A percentile compares a stretch with the other conserved stretches of the same genome.
These are phyloP conservation scores for Delonix regia DNA, from an alignment of 306 rosid genomes.

Conservation along the genomic window DNA sequence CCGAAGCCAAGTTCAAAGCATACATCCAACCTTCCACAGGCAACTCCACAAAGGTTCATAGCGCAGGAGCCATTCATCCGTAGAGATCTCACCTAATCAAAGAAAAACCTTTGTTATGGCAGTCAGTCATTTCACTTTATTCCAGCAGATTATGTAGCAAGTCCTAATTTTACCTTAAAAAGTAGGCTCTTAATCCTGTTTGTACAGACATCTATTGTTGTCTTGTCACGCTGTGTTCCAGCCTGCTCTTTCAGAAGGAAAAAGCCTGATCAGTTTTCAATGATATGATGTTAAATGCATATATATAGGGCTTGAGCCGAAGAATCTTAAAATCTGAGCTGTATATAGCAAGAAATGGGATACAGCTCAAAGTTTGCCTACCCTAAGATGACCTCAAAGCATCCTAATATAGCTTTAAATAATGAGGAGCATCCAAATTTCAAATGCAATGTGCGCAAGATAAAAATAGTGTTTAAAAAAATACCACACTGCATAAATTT, in stretches of 20 bases:
- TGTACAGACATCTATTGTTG: constrained; percentile 65
- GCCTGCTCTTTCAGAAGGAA: constrained; percentile 52
- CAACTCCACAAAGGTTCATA: constrained; percentile 80
- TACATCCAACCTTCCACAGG: constrained; percentile 85
- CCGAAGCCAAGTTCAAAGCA: constrained; percentile 69
- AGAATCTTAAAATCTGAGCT: not conserved
- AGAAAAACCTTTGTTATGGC: constrained; percentile 31
- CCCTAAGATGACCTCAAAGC: not conserved
- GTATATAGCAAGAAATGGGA: not conserved
- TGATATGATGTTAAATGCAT: not conserved
- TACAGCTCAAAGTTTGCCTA: not conserved
- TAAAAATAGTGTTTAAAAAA: not conserved
- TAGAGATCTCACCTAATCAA: constrained; percentile 79
- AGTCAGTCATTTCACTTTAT: constrained; percentile 18
- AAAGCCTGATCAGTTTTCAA: constrained; percentile 29
- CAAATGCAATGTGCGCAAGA: not conserved
- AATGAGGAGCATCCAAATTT: not conserved
- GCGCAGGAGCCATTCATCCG: constrained; percentile 88
- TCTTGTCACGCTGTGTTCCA: constrained; percentile 73
- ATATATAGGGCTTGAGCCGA: not conserved
- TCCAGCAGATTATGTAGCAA: not conserved
- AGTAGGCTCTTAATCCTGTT: constrained; percentile 66
- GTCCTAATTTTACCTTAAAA: constrained; percentile 58
- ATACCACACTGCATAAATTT: not conserved
- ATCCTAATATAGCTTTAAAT: not conserved